Evolutionary conservation across 2,329 filamentous ascomycete species (phyloP), one percentile per base, ranked within the genome.

Genomic region (Leptographium galeiforme): DNA sequence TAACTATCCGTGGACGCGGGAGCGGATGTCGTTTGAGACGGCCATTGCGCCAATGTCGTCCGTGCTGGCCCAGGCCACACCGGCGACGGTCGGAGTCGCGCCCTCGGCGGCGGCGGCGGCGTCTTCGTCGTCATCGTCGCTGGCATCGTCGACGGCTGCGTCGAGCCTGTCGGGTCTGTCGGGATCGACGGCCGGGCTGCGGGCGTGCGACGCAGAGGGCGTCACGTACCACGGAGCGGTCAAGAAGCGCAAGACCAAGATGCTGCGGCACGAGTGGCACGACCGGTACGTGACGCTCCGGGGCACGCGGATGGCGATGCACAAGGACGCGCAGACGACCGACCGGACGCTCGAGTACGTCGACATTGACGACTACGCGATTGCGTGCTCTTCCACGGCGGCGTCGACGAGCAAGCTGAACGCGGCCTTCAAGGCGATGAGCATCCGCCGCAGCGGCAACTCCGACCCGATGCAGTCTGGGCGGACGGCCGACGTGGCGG

Each of bases 211-310:
- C 33, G 13, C 30, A 57, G 39, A 36, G 13, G 79, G 81, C 54
- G 69, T 85, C 57, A 79, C 80, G 38, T 87, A 90, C 67, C 80
- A 87, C 50, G 93, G 93, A 1, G 89, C 84, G 68, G 95, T 98
- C 82, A 90, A 89, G 75, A 95, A 95, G 75, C 87, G 91, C 64
- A 89, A 89, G 72, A 94, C 85, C 38, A 83, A 82, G 63, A 82
- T 95, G 73, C 79, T 95, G 56, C 87, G 89, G 45, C 87, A 95
- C 67, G 90, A 96, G 71, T 96, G 90, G 90, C 82, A 89, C 63
- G 87, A 94, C 66, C 85, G 89, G 61, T 93, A 91, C 72, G 94
- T 93, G 67, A 89, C 87, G 32, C 83, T 96, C 58, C 82, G 83
- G 62, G 85, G 85, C 55, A 87, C 82, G 32, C 78, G 80, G 33